Evolutionary conservation across 2,329 filamentous ascomycete genomes (phyloP).

Genomic region (Pseudogymnoascus sp.): DNA sequence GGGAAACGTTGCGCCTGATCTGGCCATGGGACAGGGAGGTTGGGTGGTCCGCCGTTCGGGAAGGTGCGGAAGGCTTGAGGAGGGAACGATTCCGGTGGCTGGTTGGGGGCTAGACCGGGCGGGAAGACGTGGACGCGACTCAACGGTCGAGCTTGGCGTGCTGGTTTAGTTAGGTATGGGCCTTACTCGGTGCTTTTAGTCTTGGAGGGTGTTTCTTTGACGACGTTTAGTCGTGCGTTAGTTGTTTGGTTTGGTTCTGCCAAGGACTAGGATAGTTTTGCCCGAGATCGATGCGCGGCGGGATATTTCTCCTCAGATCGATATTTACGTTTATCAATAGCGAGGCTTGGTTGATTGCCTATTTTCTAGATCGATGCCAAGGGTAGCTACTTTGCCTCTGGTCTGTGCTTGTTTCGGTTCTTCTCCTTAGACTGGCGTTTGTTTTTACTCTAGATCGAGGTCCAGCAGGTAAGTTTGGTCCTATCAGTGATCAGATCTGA

Average conservation of each 20-base stretch:
- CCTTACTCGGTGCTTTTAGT: background rate
- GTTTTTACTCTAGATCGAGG: background rate
- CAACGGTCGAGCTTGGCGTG: background rate
- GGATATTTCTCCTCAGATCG: background rate
- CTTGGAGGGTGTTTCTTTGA: background rate
- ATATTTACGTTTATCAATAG: background rate
- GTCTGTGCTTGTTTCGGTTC: background rate
- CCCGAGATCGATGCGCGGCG: background rate
- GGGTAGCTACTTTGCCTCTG: background rate
- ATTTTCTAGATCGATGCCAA: background rate
- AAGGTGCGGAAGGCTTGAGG: background rate
- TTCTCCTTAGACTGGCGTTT: background rate
- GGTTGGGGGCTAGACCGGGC: background rate
- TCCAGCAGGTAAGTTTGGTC: background rate
- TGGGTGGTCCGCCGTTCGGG: background rate
- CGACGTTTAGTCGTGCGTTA: background rate
- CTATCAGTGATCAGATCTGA: background rate
- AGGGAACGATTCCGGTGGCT: background rate
- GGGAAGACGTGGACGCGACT: background rate
- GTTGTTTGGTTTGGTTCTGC: background rate
- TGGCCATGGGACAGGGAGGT: background rate
- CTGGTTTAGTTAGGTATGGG: background rate
- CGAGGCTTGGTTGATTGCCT: background rate
- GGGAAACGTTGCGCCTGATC: background rate
- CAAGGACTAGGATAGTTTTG: background rate